phyloP scores from a whole-genome alignment of 129 eudicot genomes.

The Chrysanthemum lavandulifolium region DNA sequence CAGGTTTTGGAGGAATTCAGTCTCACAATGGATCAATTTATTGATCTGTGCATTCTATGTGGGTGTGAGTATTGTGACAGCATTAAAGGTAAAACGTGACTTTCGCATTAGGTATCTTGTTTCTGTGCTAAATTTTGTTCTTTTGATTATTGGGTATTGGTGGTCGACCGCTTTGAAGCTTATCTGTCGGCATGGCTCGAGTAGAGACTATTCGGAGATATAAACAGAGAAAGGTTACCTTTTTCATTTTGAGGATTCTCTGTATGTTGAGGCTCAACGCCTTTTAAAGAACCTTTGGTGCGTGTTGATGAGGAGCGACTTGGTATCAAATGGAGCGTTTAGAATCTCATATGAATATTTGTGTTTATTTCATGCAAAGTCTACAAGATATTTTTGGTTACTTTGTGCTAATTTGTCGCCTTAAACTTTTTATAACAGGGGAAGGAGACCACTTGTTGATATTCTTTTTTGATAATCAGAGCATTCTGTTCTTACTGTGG shows the following conservation, averaged over 20 bases:
- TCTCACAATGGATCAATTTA: conserved; percentile 95
- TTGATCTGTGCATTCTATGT: conserved; percentile 85
- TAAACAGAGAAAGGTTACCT: conserved; percentile 72
- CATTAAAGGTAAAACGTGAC: conserved; percentile 54
- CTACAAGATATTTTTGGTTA: too few relatives aligned
- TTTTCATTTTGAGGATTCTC: conserved; percentile 56
- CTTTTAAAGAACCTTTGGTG: conserved; percentile 79
- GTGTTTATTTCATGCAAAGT: too few relatives aligned
- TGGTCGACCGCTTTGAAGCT: conserved; percentile 83
- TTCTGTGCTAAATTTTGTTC: background rate
- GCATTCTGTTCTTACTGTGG: too few relatives aligned
- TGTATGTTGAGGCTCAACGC: conserved; percentile 67
- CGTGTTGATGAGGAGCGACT: conserved; percentile 53
- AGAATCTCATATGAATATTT: too few relatives aligned
- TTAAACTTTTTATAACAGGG: too few relatives aligned
- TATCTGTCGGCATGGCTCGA: conserved; percentile 81
- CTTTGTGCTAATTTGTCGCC: too few relatives aligned
- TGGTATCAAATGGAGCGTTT: conserved; percentile 65
- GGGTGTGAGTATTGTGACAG: conserved; percentile 97
- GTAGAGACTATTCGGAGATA: conserved; percentile 73
- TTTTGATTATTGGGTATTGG: conserved; percentile 62
- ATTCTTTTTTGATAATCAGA: too few relatives aligned
- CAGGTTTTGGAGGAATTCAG: conserved; percentile 85
- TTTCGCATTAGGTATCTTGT: background rate
- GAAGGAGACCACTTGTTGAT: too few relatives aligned